Percentiles rank a stretch among this genome's conserved stretches.
These are phyloP conservation scores for Albophoma yamanashiensis DNA, from an alignment of 2,329 filamentous ascomycete genomes.

Conservation along the genomic window DNA sequence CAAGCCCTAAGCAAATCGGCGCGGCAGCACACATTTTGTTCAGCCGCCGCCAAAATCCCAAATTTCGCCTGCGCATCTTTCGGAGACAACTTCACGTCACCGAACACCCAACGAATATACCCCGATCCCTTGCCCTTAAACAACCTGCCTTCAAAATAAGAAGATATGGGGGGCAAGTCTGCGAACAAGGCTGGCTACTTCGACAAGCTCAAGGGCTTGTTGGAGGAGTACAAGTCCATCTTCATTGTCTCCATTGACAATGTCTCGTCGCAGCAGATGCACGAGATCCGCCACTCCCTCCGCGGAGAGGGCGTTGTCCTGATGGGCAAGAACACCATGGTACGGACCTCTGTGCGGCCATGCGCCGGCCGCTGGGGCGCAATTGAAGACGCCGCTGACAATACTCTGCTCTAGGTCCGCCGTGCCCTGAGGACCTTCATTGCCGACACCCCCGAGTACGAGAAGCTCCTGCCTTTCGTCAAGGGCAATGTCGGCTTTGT, in stretches of 20 bases:
- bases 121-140: slow-evolving; percentile 68
- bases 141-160: slow-evolving; percentile 93
- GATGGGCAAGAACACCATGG: slow-evolving; percentile 99
- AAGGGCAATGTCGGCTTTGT: slow-evolving; percentile 98
- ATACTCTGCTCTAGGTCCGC: slow-evolving; percentile 52
- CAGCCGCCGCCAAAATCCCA: slow-evolving; percentile 9
- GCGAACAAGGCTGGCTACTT: slow-evolving; percentile 94
- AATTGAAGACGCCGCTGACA: slow-evolving; percentile 8
- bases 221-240: slow-evolving; percentile 93
- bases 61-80: slow-evolving; percentile 9
- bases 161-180: slow-evolving; percentile 98
- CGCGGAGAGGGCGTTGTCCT: slow-evolving; percentile 88
- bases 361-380: neutral
- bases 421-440: slow-evolving; percentile 96
- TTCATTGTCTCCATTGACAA: slow-evolving; percentile 98
- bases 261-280: slow-evolving; percentile 99
- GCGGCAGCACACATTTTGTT: slow-evolving; percentile 19
- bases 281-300: slow-evolving; percentile 94
- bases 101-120: slow-evolving; percentile 14
- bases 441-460: slow-evolving; percentile 85
- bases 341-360: slow-evolving; percentile 28
- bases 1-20: slow-evolving; percentile 25
- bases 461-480: slow-evolving; percentile 91
- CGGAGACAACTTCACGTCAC: slow-evolving; percentile 11
- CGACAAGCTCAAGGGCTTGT: slow-evolving; percentile 96